phyloP scores from a whole-genome alignment of 208 protist genomes.

The Leishmania tropica region DNA sequence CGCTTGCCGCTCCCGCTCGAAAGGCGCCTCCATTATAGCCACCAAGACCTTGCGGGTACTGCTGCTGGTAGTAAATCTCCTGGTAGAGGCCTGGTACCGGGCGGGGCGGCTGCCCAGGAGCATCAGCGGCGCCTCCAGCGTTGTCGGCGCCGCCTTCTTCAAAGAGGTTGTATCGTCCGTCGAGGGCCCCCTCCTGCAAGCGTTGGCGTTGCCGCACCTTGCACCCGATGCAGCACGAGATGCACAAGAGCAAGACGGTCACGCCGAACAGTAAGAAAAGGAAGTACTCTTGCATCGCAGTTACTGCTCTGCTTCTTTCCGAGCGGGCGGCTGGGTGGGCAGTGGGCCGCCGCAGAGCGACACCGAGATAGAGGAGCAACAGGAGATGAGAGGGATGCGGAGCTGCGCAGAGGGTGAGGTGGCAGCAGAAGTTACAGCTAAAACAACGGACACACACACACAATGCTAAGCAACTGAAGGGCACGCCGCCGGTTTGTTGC shows the following conservation, averaged over 20 bases:
- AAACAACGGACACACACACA: not conserved
- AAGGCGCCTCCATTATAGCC: not conserved
- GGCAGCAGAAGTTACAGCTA: not conserved
- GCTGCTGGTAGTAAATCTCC: conserved; percentile 23
- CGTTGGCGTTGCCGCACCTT: not conserved
- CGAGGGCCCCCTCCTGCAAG: not conserved
- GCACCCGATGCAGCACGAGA: conserved; percentile 1
- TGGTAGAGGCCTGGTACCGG: not conserved
- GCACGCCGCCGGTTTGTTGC: not conserved
- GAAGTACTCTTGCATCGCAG: conserved; percentile 4
- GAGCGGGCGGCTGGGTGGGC: not conserved
- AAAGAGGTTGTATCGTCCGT: not conserved
- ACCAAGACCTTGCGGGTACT: not conserved
- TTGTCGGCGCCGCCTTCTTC: not conserved
- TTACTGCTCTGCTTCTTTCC: too few species aligned
- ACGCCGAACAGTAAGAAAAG: not conserved
- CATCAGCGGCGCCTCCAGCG: not conserved
- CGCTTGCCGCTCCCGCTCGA: not conserved
- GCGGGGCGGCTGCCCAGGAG: not conserved
- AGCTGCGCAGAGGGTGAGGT: not conserved
- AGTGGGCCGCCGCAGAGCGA: not conserved
- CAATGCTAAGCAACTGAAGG: not conserved
- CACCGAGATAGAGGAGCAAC: not conserved
- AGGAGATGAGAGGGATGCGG: not conserved
- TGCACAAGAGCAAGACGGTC: not conserved